A percentile compares a stretch with the other conserved stretches of the same genome.
Evolutionary conservation across 805 yeast species (phyloP).

Genomic region (Ogataea haglerorum): DNA sequence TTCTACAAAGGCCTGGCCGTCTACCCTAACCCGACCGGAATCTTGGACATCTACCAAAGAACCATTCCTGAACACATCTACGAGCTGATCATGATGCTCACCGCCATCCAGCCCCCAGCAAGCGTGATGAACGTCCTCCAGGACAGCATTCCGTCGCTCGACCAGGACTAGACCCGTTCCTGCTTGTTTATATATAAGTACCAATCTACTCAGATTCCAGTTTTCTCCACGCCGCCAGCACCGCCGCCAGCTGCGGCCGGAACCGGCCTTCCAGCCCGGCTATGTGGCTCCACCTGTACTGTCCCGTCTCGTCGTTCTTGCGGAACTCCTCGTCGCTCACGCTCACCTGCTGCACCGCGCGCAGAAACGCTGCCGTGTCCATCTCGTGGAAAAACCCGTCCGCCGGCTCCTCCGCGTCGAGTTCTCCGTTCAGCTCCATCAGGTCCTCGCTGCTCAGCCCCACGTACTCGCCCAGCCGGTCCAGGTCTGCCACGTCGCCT

Average conservation of each 20-base stretch:
- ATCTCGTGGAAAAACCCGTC: conserved; percentile 11
- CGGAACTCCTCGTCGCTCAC: conserved; percentile 18
- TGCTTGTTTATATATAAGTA: conserved; percentile 1
- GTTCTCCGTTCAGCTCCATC: conserved; percentile 40
- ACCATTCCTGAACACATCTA: conserved; percentile 78
- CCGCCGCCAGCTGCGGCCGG: conserved; percentile 7
- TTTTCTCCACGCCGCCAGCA: conserved; percentile 9
- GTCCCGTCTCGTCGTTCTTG: conserved; percentile 24
- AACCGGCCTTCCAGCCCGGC: conserved; percentile 20
- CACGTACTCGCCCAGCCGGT: conserved; percentile 20
- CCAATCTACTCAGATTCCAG: background rate
- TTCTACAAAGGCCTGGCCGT: conserved; percentile 92
- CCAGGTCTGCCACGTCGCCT: conserved; percentile 5
- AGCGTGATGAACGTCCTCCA: conserved; percentile 67
- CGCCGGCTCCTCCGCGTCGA: conserved; percentile 12
- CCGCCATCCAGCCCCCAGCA: conserved; percentile 86
- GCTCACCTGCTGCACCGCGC: conserved; percentile 12
- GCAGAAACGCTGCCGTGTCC: conserved; percentile 15
- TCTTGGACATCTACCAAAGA: conserved; percentile 85
- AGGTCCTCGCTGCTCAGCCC: conserved; percentile 42
- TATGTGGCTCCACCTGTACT: conserved; percentile 16
- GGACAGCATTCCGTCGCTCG: conserved; percentile 31
- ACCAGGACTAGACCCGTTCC: conserved; percentile 17
- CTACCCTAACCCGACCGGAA: conserved; percentile 92
- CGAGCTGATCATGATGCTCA: conserved; percentile 81